Evolutionary conservation across 306 rosid species (phyloP).

Genomic region (Rubus parviflorus): DNA sequence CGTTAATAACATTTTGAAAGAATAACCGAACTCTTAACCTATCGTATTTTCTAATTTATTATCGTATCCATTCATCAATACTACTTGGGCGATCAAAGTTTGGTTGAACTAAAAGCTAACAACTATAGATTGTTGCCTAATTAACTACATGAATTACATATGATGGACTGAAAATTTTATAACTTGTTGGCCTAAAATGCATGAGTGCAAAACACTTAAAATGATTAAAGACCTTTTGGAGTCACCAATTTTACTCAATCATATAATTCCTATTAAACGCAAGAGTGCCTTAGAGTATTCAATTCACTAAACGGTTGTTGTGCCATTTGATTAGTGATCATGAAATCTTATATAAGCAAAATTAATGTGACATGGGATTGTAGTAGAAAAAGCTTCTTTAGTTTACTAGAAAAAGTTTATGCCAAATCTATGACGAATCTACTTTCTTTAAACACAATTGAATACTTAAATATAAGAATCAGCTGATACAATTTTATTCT

Average conservation of each 20-base stretch:
- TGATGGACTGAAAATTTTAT: conserved; percentile 29
- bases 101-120: conserved; percentile 40
- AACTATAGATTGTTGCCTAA: conserved; percentile 23
- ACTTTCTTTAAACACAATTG: conserved; percentile 6
- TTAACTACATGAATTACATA: conserved; percentile 16
- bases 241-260: background rate
- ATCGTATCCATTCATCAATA: background rate
- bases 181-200: conserved; percentile 24
- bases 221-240: conserved; percentile 1
- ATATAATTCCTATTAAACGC: background rate
- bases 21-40: background rate
- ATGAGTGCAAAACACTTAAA: conserved; percentile 1
- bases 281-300: background rate
- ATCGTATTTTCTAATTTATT: background rate
- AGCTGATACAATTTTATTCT: background rate
- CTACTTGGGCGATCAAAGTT: conserved; percentile 3
- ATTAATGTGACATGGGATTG: background rate
- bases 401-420: background rate
- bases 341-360: conserved; percentile 11
- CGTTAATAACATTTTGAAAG: too few species aligned
- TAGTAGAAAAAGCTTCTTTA: background rate
- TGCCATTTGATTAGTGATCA: conserved; percentile 13
- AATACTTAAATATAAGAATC: background rate
- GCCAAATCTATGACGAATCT: conserved; percentile 7
- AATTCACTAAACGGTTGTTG: conserved; percentile 6